Percentiles rank a stretch among this genome's conserved stretches.
Evolutionary conservation across 331 rosid genomes (phyloP).

Genomic region (Malus hybrid): DNA sequence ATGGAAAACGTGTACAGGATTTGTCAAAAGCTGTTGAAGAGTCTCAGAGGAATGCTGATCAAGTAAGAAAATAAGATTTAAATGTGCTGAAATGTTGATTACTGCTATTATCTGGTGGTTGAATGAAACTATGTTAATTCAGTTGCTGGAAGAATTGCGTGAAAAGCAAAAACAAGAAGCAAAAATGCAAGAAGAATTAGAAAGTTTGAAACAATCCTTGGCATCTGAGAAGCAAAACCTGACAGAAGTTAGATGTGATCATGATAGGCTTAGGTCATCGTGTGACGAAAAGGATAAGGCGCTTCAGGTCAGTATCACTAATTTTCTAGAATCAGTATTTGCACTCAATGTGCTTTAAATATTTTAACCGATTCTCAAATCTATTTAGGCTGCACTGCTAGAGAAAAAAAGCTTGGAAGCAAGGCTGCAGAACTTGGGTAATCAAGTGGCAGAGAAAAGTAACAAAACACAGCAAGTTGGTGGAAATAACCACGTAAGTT

Average conservation of each 20-base stretch:
- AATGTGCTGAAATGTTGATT: not conserved
- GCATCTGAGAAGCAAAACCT: constrained; percentile 48
- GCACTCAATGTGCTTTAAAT: not conserved
- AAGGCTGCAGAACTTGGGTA: constrained; percentile 52
- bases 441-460: constrained; percentile 39
- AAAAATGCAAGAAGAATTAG: constrained; percentile 60
- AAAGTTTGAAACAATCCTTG: constrained; percentile 51
- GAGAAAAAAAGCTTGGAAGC: constrained; percentile 72
- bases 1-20: constrained; percentile 66
- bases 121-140: constrained; percentile 15
- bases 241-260: constrained; percentile 43
- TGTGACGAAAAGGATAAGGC: constrained; percentile 69
- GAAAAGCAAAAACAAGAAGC: constrained; percentile 60
- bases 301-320: constrained; percentile 58
- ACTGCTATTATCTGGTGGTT: not conserved
- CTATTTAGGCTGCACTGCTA: constrained; percentile 46
- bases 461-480: constrained; percentile 38
- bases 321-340: constrained; percentile 4
- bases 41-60: constrained; percentile 65
- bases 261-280: constrained; percentile 41
- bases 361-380: constrained; percentile 13
- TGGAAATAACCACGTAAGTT: constrained; percentile 53
- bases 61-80: constrained; percentile 44
- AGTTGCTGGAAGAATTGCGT: constrained; percentile 64
- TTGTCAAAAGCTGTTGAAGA: constrained; percentile 73